phyloP scores from a whole-genome alignment of 176 grass and related monocot species.

The Aechmea fasciata region DNA sequence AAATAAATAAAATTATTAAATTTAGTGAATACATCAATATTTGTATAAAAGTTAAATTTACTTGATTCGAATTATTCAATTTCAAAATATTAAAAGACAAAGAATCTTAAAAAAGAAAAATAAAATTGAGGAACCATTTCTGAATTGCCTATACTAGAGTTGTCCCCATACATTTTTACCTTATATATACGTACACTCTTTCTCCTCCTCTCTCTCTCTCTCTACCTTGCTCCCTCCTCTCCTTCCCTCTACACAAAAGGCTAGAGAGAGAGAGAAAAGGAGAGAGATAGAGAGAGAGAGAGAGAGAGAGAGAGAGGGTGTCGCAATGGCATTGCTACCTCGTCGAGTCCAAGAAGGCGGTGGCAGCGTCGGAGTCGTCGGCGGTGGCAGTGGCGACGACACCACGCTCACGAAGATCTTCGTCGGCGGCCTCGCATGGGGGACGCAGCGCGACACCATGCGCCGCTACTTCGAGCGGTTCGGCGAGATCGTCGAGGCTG shows the following conservation, averaged over 20 bases:
- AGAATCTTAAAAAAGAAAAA: too few relatives aligned
- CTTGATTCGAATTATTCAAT: too few relatives aligned
- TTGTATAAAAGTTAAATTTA: too few relatives aligned
- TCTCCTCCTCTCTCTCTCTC: conserved; percentile 13
- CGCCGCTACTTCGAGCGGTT: conserved; percentile 46
- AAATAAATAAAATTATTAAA: too few relatives aligned
- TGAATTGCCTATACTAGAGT: too few relatives aligned
- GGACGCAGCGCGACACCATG: conserved; percentile 42
- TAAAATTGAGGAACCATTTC: too few relatives aligned
- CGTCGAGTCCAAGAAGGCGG: conserved; percentile 5
- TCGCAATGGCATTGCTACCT: conserved; percentile 14
- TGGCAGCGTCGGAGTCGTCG: conserved; percentile 1
- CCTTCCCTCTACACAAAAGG: conserved; percentile 6
- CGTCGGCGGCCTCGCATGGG: conserved; percentile 48
- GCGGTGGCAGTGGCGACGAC: conserved; percentile 25
- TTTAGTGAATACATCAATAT: too few relatives aligned
- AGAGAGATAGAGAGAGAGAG: conserved; percentile 8
- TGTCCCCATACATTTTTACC: too few relatives aligned
- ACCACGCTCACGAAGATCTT: conserved; percentile 56
- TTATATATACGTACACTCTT: conserved; percentile 24
- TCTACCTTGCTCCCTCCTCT: conserved; percentile 3
- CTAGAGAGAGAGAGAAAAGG: conserved; percentile 9
- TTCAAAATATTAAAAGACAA: too few relatives aligned
- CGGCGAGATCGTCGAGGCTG: conserved; percentile 44
- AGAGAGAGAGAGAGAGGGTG: conserved; percentile 10